A percentile compares a stretch with the other conserved stretches of the same genome.
phyloP scores from a whole-genome alignment of 257 asterid species.

The Fraxinus excelsior region DNA sequence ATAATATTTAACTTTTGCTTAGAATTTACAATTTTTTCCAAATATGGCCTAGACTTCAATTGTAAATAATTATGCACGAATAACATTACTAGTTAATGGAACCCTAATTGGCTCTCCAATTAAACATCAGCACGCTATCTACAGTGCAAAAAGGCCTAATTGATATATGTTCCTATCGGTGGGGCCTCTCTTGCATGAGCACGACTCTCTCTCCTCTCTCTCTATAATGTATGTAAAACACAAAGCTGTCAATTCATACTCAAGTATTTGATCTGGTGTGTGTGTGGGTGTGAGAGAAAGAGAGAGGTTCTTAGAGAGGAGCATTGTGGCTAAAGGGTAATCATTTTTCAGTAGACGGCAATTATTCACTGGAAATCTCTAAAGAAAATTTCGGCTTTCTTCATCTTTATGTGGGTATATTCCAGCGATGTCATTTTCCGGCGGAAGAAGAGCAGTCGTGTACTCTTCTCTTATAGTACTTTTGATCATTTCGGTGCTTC shows the following conservation, averaged over 20 bases:
- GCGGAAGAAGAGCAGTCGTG: conserved; percentile 28
- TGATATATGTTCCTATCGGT: background rate
- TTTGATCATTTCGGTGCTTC: conserved; percentile 28
- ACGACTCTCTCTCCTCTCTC: background rate
- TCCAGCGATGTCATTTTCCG: conserved; percentile 40
- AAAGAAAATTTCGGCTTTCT: conserved; percentile 4
- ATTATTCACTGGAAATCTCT: background rate
- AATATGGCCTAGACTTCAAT: no score
- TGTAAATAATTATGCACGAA: no score
- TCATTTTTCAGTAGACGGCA: background rate
- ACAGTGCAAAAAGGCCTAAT: background rate
- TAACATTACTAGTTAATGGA: no score
- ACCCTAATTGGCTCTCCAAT: no score
- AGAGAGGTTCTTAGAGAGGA: background rate
- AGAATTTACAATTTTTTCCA: no score
- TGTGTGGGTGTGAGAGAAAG: background rate
- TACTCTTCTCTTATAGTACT: conserved; percentile 13
- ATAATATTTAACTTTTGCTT: no score
- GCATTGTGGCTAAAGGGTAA: background rate
- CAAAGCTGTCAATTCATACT: background rate
- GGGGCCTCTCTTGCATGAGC: background rate
- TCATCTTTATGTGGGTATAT: conserved; percentile 38
- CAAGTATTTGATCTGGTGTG: background rate
- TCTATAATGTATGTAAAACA: background rate
- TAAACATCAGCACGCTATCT: no score